Evolutionary conservation across 108 stramenopile species (phyloP).

Genomic region (Mayamaea pseudoterrestris): DNA sequence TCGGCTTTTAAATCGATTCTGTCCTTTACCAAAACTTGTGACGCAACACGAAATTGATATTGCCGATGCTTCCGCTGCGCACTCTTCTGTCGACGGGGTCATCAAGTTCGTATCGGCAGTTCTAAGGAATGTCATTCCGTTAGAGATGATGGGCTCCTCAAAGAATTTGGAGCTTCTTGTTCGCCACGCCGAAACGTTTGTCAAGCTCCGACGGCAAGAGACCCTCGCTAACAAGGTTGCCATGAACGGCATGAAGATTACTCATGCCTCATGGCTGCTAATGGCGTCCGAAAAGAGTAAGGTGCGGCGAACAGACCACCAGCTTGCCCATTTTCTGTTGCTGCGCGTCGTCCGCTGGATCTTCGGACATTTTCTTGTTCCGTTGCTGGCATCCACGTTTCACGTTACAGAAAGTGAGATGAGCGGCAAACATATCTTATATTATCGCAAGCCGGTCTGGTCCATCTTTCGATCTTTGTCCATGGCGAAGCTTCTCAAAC

Average conservation of each 20-base stretch:
- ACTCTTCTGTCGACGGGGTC: conserved; percentile 31
- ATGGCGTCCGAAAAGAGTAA: conserved; percentile 9
- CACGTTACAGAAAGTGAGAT: conserved; percentile 81
- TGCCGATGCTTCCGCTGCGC: conserved; percentile 4
- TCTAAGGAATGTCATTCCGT: conserved; percentile 44
- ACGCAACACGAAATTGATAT: neutral
- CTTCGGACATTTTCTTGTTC: conserved; percentile 52
- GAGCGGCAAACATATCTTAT: conserved; percentile 33
- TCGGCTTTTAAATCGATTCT: conserved; percentile 46
- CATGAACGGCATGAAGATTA: conserved; percentile 47
- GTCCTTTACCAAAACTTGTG: conserved; percentile 29
- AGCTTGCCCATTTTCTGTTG: conserved; percentile 24
- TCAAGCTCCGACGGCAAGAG: conserved; percentile 55
- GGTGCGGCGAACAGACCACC: conserved; percentile 35
- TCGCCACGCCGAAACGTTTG: conserved; percentile 32
- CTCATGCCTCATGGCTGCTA: conserved; percentile 50
- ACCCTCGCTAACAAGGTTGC: conserved; percentile 44
- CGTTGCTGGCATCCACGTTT: conserved; percentile 59
- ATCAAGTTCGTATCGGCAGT: conserved; percentile 37
- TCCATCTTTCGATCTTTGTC: conserved; percentile 41
- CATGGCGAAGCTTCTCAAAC: conserved; percentile 27
- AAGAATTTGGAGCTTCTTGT: conserved; percentile 20
- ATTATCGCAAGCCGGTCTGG: conserved; percentile 84
- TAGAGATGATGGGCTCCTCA: conserved; percentile 59
- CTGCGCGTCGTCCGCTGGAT: conserved; percentile 53